These are phyloP conservation scores for Gossypium anomalum DNA, from an alignment of 345 rosid species.

Conservation along the genomic window DNA sequence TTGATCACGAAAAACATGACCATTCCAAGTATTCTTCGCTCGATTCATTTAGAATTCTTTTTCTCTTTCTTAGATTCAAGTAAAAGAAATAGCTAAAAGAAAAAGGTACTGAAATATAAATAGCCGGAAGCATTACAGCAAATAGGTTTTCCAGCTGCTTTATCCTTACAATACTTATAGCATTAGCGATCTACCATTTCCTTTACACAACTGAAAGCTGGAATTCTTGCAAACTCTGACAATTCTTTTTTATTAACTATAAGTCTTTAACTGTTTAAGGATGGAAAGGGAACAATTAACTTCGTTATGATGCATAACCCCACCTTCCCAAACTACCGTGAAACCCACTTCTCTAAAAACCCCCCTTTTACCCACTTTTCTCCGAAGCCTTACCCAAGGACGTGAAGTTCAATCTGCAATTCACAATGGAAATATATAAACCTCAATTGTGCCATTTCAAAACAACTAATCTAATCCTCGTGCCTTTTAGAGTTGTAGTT, in stretches of 20 bases:
- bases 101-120: not conserved
- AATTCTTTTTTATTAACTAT: not conserved
- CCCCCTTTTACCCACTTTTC: slow-evolving; percentile 22
- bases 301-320: slow-evolving; percentile 6
- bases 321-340: not conserved
- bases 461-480: not conserved
- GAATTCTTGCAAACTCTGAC: not conserved
- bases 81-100: too few relatives aligned
- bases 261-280: too few relatives aligned
- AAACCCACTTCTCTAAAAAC: not conserved
- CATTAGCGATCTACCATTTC: not conserved
- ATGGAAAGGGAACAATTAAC: not conserved
- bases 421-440: not conserved
- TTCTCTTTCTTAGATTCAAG: too few relatives aligned
- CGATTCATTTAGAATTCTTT: too few relatives aligned
- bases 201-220: not conserved
- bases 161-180: not conserved
- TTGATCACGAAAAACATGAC: too few relatives aligned
- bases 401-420: slow-evolving; percentile 73
- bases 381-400: slow-evolving; percentile 57
- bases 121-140: not conserved
- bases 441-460: not conserved
- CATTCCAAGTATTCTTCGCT: too few relatives aligned
- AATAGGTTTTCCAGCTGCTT: not conserved
- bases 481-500: too few relatives aligned